Evolutionary conservation across 1,139 yeast species (phyloP), one percentile per base, ranked within the genome.

Genomic region (Kluyveromyces sp.): DNA sequence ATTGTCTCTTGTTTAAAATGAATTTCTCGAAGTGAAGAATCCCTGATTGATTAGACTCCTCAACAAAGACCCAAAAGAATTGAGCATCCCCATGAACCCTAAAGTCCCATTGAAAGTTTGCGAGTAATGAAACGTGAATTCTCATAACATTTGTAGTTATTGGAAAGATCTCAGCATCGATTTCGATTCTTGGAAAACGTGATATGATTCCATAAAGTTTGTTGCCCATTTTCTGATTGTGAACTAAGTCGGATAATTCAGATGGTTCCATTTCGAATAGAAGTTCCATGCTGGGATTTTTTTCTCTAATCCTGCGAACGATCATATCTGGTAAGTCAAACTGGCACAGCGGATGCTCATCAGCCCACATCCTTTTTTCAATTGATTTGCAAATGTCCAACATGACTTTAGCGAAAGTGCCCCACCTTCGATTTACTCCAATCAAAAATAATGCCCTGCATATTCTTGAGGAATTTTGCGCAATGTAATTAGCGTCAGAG

Each of bases 381-480:
- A 94, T 78, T 4, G 96, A 80, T 56, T 88, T 87, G 62, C 97
- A 92, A 25, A 89, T 71, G 17, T 84, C 74, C 33, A 89, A 67
- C 75, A 88, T 75, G 26, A 83, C 75, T 48, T 78, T 77, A 53
- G 92, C 76, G 52, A 88, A 79, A 8, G 69, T 64, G 3, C 96
- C 96, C 97, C 97, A 92, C 50, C 94, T 71, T 53, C 97, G 73
- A 57, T 86, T 84, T 38, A 89, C 70, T 33, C 95, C 94, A 50
- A 94, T 78, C 47, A 89, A 67, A 55, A 94, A 88, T 40, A 94
- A 68, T 0, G 98, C 96, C 20, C 98, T 75, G 54, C 95, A 78
- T 30, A 94, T 92, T 69, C 99, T 79, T 0, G 92, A 88, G 2
- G 97, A 76, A 55, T 94, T 94, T 58, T 94, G 98, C 1, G 97